Evolutionary conservation across 1,284 basidiomycete genomes (phyloP), one percentile per base, ranked within the genome.

Genomic region (Moesziomyces sp.): DNA sequence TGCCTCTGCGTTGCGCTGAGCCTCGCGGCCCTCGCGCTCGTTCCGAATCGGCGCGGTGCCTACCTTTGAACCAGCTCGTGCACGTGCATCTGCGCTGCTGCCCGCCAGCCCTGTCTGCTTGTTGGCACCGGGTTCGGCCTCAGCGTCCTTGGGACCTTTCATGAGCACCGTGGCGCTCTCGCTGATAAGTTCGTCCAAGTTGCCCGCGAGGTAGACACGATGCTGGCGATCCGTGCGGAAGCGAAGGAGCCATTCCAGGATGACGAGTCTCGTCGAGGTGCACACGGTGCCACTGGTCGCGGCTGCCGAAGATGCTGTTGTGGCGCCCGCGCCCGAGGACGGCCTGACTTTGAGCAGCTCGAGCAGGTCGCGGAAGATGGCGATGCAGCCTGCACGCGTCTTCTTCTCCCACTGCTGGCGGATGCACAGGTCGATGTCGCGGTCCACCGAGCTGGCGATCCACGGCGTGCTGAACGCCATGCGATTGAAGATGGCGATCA

Each of bases 151-250:
- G 4, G 70, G 64, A 9, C 66, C 73, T 26, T 61, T 60, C 53
- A 61, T 62, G 13, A 76, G 73, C 5, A 71, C 52, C 16, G 46
- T 14, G 23, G 64, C 69, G 40, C 65, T 63, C 2, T 53, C 57
- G 14, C 45, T 24, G 40, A 69, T 78, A 35, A 87, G 85, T 35
- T 88, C 85, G 56, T 86, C 85, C 30, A 86, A 63, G 47, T 88
- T 85, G 26, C 81, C 80, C 19, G 85, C 80, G 66, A 92, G 91
- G 83, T 92, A 97, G 43, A 99, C 84, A 16, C 91, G 88, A 83
- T 99, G 97, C 78, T 94, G 92, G 3, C 93, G 89, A 82, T 97
- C 95, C 1, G 93, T 94, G 51, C 97, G 88, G 23, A 99, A 86
- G 13, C 94, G 90, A 86, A 95, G 89, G 62, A 97, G 84, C 87